Evolutionary conservation across 2,329 filamentous ascomycete genomes (phyloP).

Genomic region (Purpureocillium lavendulum): DNA sequence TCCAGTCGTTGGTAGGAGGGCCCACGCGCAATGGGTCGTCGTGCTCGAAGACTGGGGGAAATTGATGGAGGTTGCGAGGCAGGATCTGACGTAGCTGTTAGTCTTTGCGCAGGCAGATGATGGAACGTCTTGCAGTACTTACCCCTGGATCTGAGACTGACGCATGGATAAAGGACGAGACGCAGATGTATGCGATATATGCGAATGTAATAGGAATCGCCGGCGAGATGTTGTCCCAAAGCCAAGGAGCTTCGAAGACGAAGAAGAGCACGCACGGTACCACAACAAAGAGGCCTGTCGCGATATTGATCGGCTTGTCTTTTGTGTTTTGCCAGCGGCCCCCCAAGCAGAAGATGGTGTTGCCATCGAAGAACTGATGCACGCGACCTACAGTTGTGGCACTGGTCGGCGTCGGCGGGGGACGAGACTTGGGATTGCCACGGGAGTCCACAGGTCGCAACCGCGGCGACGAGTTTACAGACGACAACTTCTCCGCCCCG

Average conservation of each 20-base stretch:
- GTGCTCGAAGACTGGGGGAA: slow-evolving; percentile 66
- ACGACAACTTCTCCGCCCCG: slow-evolving; percentile 77
- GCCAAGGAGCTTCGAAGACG: slow-evolving; percentile 71
- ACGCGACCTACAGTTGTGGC: slow-evolving; percentile 50
- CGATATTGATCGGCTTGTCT: slow-evolving; percentile 81
- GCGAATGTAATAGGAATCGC: slow-evolving; percentile 84
- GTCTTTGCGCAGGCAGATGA: slow-evolving; percentile 2
- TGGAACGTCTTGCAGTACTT: slow-evolving; percentile 32
- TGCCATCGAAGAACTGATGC: slow-evolving; percentile 88
- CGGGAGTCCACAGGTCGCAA: slow-evolving; percentile 40
- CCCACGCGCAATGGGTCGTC: slow-evolving; percentile 76
- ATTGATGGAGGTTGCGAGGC: slow-evolving; percentile 82
- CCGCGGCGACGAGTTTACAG: slow-evolving; percentile 66
- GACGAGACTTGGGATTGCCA: slow-evolving; percentile 9
- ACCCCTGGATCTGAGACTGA: slow-evolving; percentile 89
- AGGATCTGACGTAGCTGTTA: slow-evolving; percentile 56
- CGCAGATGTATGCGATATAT: slow-evolving; percentile 82
- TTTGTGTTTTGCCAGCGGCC: slow-evolving; percentile 83
- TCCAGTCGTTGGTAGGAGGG: slow-evolving; percentile 88
- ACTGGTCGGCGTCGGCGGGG: slow-evolving; percentile 22
- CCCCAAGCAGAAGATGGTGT: slow-evolving; percentile 80
- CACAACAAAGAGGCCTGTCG: slow-evolving; percentile 72
- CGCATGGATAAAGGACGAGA: slow-evolving; percentile 91
- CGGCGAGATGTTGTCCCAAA: slow-evolving; percentile 81
- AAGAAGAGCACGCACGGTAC: slow-evolving; percentile 79